Evolutionary conservation across 805 yeast genomes (phyloP).

Genomic region (Kodamaea neixiangensis): DNA sequence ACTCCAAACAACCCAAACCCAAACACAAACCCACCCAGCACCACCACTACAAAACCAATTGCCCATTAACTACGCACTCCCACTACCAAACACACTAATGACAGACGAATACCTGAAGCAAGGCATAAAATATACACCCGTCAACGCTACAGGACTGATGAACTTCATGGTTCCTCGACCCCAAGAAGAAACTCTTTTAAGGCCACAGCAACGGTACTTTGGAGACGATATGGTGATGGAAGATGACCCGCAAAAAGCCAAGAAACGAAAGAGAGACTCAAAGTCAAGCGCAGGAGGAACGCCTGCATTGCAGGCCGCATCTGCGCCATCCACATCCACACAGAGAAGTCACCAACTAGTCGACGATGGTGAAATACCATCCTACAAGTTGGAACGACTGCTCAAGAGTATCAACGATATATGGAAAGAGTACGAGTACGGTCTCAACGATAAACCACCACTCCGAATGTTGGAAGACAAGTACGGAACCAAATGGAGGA

Average conservation of each 20-base stretch:
- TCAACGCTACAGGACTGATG: neutral
- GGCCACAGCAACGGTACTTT: slow-evolving; percentile 6
- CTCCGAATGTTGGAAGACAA: slow-evolving; percentile 49
- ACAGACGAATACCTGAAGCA: neutral
- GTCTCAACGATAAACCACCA: slow-evolving; percentile 54
- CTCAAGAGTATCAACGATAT: slow-evolving; percentile 36
- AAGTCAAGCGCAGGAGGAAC: neutral
- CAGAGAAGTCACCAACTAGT: neutral
- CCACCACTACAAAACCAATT: neutral
- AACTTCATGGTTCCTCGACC: slow-evolving; percentile 3
- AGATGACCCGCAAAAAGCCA: slow-evolving; percentile 4
- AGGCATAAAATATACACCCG: neutral
- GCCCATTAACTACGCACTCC: neutral
- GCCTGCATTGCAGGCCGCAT: neutral
- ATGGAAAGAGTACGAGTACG: slow-evolving; percentile 59
- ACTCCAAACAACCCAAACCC: neutral
- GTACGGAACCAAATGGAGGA: slow-evolving; percentile 57
- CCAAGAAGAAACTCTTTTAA: neutral
- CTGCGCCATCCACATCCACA: neutral
- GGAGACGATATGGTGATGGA: slow-evolving; percentile 9
- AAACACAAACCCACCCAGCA: neutral
- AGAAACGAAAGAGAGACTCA: slow-evolving; percentile 3
- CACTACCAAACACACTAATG: neutral
- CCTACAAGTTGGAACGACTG: slow-evolving; percentile 15
- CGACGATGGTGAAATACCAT: slow-evolving; percentile 7